These are phyloP conservation scores for Schwanniomyces polymorphus DNA, from an alignment of 805 yeast genomes.

Conservation along the genomic window DNA sequence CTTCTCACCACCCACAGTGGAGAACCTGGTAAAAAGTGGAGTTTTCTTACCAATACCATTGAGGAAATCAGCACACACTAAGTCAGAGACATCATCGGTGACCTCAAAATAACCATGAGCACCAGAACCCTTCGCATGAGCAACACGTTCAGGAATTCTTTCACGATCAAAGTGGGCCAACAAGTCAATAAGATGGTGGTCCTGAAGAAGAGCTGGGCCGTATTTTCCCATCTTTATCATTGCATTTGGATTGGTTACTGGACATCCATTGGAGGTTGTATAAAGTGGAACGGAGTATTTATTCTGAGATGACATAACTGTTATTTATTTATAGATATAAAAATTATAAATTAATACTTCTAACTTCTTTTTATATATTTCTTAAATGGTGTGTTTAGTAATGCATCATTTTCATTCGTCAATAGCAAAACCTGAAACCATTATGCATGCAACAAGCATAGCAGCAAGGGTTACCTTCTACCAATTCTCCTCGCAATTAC, in stretches of 20 bases:
- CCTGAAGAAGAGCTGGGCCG: conserved; percentile 82
- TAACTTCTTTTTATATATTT: no score
- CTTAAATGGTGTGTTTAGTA: no score
- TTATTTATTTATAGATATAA: no score
- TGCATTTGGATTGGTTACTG: conserved; percentile 74
- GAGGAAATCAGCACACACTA: conserved; percentile 69
- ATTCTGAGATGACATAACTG: no score
- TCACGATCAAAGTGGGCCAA: conserved; percentile 88
- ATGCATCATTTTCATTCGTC: no score
- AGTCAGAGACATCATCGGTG: no score
- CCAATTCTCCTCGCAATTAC: no score
- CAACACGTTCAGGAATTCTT: conserved; percentile 89
- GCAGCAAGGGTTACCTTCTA: no score
- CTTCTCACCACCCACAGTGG: conserved; percentile 84
- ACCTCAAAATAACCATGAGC: conserved; percentile 84
- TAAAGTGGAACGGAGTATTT: conserved; percentile 48
- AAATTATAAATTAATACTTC: no score
- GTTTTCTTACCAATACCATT: conserved; percentile 79
- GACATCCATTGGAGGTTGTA: conserved; percentile 75
- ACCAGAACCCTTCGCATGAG: conserved; percentile 92
- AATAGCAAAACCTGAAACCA: no score
- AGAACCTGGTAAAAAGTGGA: conserved; percentile 69
- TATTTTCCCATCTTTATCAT: conserved; percentile 72
- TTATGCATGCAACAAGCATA: no score
- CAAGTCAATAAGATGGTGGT: conserved; percentile 75